Base-by-base conservation (phyloP, 768 basidiomycete species). In the Kwoniella botswanensis region DNA sequence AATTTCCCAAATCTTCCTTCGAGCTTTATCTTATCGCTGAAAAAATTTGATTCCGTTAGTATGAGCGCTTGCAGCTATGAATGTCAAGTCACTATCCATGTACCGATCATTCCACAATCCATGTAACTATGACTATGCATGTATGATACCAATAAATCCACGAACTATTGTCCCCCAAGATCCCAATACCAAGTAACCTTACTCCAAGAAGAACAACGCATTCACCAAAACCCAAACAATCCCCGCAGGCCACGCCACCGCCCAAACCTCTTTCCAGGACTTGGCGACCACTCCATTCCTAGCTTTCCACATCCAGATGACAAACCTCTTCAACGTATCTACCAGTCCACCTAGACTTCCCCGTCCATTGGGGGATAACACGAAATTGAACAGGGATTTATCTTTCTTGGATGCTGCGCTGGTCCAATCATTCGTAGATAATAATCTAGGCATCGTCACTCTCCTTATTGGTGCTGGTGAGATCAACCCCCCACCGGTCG, bases 171-270 rank as follows among this genome's bases (percentile, higher is more conserved):
- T 58, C 21, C 17, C 24, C 29, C 29, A 58, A 15, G n/a, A 6
- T 35, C n/a, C 26, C 56, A 26, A 55, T 21, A 55, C 24, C 18
- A n/a, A 55, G n/a, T 15, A 22, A 56, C 12, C 54, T 58, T n/a
- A 61, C 42, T 61, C 42, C 42, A 61, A 61, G 67, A 80, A 83
- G 79, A 80, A 83, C 43, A 78, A 44, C 15, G 74, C 79, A 60
- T 83, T 83, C 43, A 82, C 74, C 11, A 73, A 59, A 7, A 83
- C 52, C 80, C 80, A 83, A 13, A 78, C 76, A 6, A 82, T 58
- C 15, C 70, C 75, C 53, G 78, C 75, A 17, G 79, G 79, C 82
- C 82, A 83, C 35, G 79, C 71, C 17, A 83, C 76, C 7, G 63
- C 71, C 68, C 72, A 70, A 15, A 71, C 69, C 63, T 83, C 82